Conservation (phyloP, 2,329 filamentous ascomycete species). For the Calonectria pteridis region DNA sequence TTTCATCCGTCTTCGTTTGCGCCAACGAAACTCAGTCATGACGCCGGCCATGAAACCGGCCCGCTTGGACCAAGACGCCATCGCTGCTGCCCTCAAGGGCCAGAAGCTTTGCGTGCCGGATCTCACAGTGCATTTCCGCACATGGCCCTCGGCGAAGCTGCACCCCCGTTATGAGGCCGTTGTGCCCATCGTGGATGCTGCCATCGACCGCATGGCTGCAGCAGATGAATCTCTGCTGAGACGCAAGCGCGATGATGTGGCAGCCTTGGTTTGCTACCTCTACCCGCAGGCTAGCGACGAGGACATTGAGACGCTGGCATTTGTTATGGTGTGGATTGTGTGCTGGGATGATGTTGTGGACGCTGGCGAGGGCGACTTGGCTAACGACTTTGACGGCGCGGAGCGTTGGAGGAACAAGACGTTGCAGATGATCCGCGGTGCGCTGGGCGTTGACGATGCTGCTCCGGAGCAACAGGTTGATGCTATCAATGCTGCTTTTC, state of each 20-base stretch:
- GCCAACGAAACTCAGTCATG: slow-evolving; percentile 1
- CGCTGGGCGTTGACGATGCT: slow-evolving; percentile 30
- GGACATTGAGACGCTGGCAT: slow-evolving; percentile 38
- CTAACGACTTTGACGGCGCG: slow-evolving; percentile 41
- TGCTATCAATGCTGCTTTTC: slow-evolving; percentile 42
- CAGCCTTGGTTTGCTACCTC: slow-evolving; percentile 33
- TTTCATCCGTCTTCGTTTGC: not conserved
- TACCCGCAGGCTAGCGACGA: slow-evolving; percentile 39
- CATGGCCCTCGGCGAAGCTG: slow-evolving; percentile 41
- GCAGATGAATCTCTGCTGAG: slow-evolving; percentile 44
- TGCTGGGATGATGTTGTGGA: slow-evolving; percentile 52
- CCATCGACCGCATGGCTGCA: slow-evolving; percentile 49
- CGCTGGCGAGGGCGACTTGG: slow-evolving; percentile 44
- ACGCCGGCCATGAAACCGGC: slow-evolving; percentile 34
- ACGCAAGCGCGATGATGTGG: slow-evolving; percentile 51
- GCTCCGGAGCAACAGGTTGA: slow-evolving; percentile 23
- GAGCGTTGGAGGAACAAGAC: slow-evolving; percentile 44
- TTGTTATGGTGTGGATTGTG: slow-evolving; percentile 47
- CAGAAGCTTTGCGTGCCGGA: slow-evolving; percentile 45
- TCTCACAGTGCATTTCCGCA: slow-evolving; percentile 39
- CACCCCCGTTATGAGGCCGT: slow-evolving; percentile 41
- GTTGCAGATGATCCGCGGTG: slow-evolving; percentile 29
- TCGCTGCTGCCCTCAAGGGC: slow-evolving; percentile 42
- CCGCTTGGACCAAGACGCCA: slow-evolving; percentile 33
- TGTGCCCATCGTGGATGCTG: slow-evolving; percentile 33